Evolutionary conservation across 179 eudicot genomes (phyloP).

Genomic region (Nepenthes alata): DNA sequence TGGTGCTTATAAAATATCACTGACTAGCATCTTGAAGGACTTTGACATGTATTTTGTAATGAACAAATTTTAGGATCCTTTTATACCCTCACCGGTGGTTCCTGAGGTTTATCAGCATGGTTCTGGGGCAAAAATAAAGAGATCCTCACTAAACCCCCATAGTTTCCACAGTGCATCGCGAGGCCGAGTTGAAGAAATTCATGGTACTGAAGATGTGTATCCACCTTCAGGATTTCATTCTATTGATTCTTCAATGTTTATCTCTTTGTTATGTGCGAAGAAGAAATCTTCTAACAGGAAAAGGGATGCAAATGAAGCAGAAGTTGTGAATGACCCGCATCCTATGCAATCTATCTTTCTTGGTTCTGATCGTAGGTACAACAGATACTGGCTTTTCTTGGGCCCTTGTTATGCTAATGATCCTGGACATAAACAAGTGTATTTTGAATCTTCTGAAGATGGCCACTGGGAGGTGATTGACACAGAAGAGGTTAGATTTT

Average conservation of each 20-base stretch:
- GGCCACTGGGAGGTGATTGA: constrained; percentile 95
- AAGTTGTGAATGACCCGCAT: constrained; percentile 36
- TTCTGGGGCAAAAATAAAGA: constrained; percentile 76
- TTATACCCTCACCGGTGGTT: constrained; percentile 19
- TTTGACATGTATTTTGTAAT: constrained; percentile 2
- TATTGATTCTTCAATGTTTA: constrained; percentile 43
- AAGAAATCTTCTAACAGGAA: constrained; percentile 19
- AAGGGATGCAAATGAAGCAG: constrained; percentile 16
- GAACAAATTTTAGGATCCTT: constrained; percentile 33
- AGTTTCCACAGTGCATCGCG: constrained; percentile 13
- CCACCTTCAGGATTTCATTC: constrained; percentile 25
- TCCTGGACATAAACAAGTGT: constrained; percentile 82
- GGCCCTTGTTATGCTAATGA: constrained; percentile 81
- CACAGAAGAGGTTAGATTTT: constrained; percentile 56
- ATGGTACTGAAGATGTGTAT: constrained; percentile 14
- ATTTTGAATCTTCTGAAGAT: constrained; percentile 97
- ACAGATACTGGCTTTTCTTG: constrained; percentile 94
- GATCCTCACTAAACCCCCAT: constrained; percentile 29
- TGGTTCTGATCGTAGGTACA: constrained; percentile 95
- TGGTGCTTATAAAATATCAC: no score
- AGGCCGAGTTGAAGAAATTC: constrained; percentile 15
- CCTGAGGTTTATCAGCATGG: constrained; percentile 40
- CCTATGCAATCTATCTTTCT: constrained; percentile 81
- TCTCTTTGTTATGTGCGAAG: constrained; percentile 23
- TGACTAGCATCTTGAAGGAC: not conserved